Evolutionary conservation across 1,284 basidiomycete species (phyloP), one percentile per base, ranked within the genome.

Genomic region (Sporisorium iseilematis-ciliati): DNA sequence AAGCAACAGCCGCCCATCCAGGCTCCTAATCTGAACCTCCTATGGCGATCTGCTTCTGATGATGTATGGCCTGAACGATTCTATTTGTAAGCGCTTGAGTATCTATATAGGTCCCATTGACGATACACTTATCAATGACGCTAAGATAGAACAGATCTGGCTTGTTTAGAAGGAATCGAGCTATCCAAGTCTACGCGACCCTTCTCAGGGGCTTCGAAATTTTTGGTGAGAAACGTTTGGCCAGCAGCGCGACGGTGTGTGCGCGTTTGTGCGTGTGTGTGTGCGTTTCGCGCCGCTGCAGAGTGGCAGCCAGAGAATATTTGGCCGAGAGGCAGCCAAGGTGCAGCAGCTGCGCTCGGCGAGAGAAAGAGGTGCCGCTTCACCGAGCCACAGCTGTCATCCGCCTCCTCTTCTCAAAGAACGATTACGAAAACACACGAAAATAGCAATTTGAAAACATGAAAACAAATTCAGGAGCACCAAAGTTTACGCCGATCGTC

Each of bases 141-240:
- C 35, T 38, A 38, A 38, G 14, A 16, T 38, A 16, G 35, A 16
- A 38, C 12, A 38, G 35, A 38, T 38, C 35, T 38, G 35, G 12
- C 12, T 16, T 38, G 35, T 38, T 14, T 38, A 38, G 35, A 38
- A 14, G 35, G 35, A 14, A 16, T 5, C 1, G 35, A 38, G 35
- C 35, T 38, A 38, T 11, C 16, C 35, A 3, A 12, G 35, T 16
- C 35, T 25, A 25, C 43, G 43, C 46, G 46, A 48, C 46, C n/a
- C 20, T 29, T 26, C 46, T 48, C 46, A 48, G 46, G 46, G 46
- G 46, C 46, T 48, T 29, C 43, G 43, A 45, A 43, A 11, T n/a
- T 29, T 29, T n/a, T 35, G 8, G 33, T 8, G 25, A 25, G 21
- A 16, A 45, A 45, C 11, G 23, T 25, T 25, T 8, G 43, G 45